Percentiles rank a stretch among this genome's conserved stretches.
phyloP scores from a whole-genome alignment of 225 moss, liverwort and hornwort genomes.

The Sphagnum contortum region DNA sequence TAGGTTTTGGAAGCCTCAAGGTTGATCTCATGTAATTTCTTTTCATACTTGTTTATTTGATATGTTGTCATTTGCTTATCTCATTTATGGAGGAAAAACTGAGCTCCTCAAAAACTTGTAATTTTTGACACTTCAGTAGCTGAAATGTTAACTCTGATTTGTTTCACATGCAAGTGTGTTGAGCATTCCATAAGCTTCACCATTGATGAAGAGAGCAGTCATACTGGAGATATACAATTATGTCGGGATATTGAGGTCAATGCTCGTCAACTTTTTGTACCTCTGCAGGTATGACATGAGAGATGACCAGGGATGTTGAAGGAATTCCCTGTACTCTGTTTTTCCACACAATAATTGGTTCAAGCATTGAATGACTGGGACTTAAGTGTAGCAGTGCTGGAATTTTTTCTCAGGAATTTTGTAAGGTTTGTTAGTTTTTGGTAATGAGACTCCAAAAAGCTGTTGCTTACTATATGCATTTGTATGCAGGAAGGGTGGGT shows the following conservation, averaged over 20 bases:
- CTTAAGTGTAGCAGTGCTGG: too few species aligned
- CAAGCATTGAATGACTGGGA: too few species aligned
- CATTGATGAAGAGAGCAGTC: conserved; percentile 18
- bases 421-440: too few species aligned
- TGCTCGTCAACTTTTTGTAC: conserved; percentile 71
- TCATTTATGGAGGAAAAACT: conserved; percentile 4
- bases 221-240: conserved; percentile 16
- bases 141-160: neutral
- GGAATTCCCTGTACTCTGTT: too few species aligned
- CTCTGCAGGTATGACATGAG: conserved; percentile 51
- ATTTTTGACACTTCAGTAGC: too few species aligned
- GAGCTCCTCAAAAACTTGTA: too few species aligned
- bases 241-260: conserved; percentile 51
- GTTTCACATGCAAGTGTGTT: conserved; percentile 56
- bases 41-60: neutral
- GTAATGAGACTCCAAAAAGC: too few species aligned
- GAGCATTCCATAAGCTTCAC: conserved; percentile 66
- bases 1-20: neutral
- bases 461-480: too few species aligned
- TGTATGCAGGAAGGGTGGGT: conserved; percentile 70
- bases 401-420: too few species aligned
- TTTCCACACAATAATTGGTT: too few species aligned
- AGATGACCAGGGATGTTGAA: too few species aligned
- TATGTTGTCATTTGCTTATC: conserved; percentile 6
- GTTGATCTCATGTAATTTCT: too few species aligned